phyloP scores from a whole-genome alignment of 108 stramenopile genomes.

The Nannochloropsis gaditana region DNA sequence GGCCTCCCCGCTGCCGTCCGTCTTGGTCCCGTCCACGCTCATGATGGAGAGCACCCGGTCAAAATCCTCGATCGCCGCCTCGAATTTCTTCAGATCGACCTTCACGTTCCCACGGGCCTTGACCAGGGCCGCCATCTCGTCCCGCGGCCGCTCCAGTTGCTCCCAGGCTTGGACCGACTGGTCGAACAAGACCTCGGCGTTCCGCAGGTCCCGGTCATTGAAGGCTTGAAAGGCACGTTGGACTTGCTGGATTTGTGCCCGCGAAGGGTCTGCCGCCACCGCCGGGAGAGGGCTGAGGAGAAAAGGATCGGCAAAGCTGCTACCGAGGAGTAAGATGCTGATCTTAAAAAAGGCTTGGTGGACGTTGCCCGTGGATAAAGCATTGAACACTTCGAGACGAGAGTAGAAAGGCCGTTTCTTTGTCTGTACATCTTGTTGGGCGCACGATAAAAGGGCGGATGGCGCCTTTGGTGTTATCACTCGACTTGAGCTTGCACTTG shows the following conservation, averaged over 20 bases:
- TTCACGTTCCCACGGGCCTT: conserved; percentile 21
- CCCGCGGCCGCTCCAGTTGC: conserved; percentile 18
- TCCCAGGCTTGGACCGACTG: not conserved
- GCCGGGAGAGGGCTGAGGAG: not conserved
- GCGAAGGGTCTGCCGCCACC: not conserved
- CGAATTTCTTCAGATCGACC: conserved; percentile 23
- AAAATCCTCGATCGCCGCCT: not conserved
- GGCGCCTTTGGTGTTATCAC: too few species aligned
- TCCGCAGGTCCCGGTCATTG: not conserved
- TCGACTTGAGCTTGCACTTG: too few species aligned
- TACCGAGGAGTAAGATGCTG: not conserved
- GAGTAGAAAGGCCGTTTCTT: too few species aligned
- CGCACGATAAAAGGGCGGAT: too few species aligned
- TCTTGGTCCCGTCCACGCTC: conserved; percentile 4
- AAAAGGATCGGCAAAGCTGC: not conserved
- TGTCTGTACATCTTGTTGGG: too few species aligned
- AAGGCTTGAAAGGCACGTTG: conserved; percentile 17
- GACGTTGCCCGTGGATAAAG: not conserved
- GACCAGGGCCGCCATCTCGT: conserved; percentile 20
- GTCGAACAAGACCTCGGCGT: not conserved
- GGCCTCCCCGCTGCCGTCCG: conserved; percentile 6
- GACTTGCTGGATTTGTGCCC: not conserved
- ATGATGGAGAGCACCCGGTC: not conserved
- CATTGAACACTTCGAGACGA: too few species aligned
- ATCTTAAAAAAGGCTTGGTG: not conserved